Evolutionary conservation across 2,329 filamentous ascomycete genomes (phyloP).

Genomic region (Madurella fahalii): DNA sequence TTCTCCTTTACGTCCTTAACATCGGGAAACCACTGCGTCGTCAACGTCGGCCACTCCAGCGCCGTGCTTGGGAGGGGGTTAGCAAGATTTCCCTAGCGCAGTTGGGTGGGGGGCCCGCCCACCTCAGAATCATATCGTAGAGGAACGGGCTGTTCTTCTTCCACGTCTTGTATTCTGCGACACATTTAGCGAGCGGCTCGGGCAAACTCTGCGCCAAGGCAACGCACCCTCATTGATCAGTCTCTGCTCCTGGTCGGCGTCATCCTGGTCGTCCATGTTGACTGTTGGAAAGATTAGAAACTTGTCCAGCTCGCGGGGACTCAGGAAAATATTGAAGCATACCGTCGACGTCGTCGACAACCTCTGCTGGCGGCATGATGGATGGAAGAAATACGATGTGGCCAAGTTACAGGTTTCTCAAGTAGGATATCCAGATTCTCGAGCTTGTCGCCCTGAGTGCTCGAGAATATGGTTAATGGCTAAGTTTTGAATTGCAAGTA

Average conservation of each 20-base stretch:
- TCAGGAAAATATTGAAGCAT: conserved; percentile 5
- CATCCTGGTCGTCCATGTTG: conserved; percentile 60
- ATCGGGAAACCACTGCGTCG: conserved; percentile 97
- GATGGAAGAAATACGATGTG: neutral
- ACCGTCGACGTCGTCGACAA: conserved; percentile 50
- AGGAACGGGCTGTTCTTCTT: conserved; percentile 99
- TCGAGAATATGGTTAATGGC: neutral
- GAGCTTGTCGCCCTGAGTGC: neutral
- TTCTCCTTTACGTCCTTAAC: conserved; percentile 84
- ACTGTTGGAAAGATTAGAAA: conserved; percentile 32
- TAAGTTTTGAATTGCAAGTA: neutral
- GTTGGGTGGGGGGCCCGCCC: too few relatives aligned
- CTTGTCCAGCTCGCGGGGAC: conserved; percentile 5
- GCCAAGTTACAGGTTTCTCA: neutral
- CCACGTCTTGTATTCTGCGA: conserved; percentile 95
- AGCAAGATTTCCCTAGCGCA: neutral
- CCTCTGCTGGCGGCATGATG: conserved; percentile 45
- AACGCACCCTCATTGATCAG: conserved; percentile 81
- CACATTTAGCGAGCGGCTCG: conserved; percentile 2
- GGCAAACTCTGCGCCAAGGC: neutral
- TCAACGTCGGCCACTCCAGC: conserved; percentile 94
- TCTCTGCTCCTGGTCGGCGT: conserved; percentile 72
- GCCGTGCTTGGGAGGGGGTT: conserved; percentile 61
- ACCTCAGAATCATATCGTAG: conserved; percentile 94
- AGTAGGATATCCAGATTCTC: neutral